These are phyloP conservation scores for Phytophthora cajani DNA, from an alignment of 352 stramenopile genomes.

Conservation along the genomic window DNA sequence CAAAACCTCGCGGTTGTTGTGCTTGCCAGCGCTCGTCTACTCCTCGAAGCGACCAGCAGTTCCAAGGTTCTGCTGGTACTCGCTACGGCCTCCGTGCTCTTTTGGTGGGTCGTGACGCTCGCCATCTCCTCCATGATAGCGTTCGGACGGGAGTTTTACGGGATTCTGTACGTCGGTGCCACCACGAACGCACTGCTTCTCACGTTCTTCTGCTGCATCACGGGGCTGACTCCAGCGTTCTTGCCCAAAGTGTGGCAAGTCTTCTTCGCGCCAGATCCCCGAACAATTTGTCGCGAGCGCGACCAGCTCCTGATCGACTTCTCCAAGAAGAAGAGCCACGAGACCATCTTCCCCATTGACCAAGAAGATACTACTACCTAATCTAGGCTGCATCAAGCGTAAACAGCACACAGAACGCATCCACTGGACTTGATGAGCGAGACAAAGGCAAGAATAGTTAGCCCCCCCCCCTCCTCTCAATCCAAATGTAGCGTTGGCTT, in stretches of 20 bases:
- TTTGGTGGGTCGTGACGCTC: conserved; percentile 59
- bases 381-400: neutral
- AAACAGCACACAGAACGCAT: neutral
- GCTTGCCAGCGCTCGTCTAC: conserved; percentile 55
- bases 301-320: conserved; percentile 41
- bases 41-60: conserved; percentile 55
- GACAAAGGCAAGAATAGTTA: neutral
- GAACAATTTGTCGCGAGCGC: conserved; percentile 59
- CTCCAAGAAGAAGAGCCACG: conserved; percentile 28
- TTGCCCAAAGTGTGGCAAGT: conserved; percentile 41
- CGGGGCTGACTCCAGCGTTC: conserved; percentile 42
- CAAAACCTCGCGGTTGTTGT: conserved; percentile 75
- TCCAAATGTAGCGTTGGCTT: conserved; percentile 1
- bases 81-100: conserved; percentile 42
- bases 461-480: neutral
- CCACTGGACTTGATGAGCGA: neutral
- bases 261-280: conserved; percentile 44
- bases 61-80: conserved; percentile 39
- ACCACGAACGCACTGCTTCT: conserved; percentile 51
- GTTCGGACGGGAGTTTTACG: conserved; percentile 72
- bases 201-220: conserved; percentile 39
- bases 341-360: conserved; percentile 56
- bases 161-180: conserved; percentile 50
- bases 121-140: conserved; percentile 56
- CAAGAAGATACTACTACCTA: conserved; percentile 18